phyloP scores from a whole-genome alignment of 2,329 filamentous ascomycete genomes.

The Fusarium oligoseptatum region DNA sequence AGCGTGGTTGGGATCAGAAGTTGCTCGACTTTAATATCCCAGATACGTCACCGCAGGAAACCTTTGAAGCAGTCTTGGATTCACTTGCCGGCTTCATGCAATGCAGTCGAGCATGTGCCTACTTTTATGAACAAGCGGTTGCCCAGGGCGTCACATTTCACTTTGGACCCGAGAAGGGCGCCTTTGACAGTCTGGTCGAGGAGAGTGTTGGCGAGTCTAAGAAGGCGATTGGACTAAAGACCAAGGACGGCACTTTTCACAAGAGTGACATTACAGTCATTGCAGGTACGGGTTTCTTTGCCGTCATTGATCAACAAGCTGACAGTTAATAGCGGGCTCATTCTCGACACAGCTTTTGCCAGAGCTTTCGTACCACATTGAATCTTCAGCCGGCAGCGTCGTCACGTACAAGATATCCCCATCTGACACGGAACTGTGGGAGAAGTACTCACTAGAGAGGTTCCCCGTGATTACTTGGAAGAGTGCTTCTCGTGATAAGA shows the following conservation, averaged over 20 bases:
- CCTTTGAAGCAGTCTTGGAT: background rate
- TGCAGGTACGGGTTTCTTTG: background rate
- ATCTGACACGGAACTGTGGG: background rate
- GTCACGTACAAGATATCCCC: background rate
- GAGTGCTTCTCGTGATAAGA: background rate
- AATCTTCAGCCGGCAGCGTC: background rate
- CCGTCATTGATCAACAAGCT: background rate
- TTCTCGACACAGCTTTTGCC: conserved; percentile 1
- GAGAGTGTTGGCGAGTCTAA: background rate
- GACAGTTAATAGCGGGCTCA: background rate
- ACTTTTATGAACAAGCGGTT: background rate
- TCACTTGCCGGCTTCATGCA: background rate
- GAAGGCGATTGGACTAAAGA: background rate
- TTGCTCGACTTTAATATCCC: background rate
- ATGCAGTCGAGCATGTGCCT: background rate
- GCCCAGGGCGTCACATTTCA: background rate
- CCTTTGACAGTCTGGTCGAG: background rate
- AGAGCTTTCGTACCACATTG: conserved; percentile 5
- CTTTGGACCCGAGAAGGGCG: background rate
- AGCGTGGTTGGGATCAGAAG: background rate
- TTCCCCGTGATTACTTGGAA: conserved; percentile 17
- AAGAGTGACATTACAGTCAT: background rate
- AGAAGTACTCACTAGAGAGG: background rate
- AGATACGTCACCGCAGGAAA: background rate
- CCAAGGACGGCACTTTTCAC: background rate